These are phyloP conservation scores for Nigrospora oryzae DNA, from an alignment of 2,329 filamentous ascomycete species.

Conservation along the genomic window DNA sequence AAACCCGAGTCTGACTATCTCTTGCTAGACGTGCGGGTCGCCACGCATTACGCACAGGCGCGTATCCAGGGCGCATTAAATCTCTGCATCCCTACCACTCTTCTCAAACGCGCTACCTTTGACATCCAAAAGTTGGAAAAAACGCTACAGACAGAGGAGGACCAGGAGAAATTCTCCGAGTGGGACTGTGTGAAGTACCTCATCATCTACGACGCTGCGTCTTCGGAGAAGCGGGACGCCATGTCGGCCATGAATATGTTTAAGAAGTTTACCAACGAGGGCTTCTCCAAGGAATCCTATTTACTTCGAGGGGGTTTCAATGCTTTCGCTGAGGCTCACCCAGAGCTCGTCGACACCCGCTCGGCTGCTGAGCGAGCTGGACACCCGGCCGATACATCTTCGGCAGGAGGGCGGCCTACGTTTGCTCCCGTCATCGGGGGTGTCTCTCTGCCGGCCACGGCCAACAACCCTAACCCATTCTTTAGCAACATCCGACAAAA, in stretches of 20 bases:
- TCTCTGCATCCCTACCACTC: slow-evolving; percentile 87
- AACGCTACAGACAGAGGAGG: slow-evolving; percentile 67
- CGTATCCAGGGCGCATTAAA: slow-evolving; percentile 78
- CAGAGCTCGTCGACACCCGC: slow-evolving; percentile 51
- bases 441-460: slow-evolving; percentile 66
- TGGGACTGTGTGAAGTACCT: slow-evolving; percentile 73
- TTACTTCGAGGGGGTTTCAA: slow-evolving; percentile 78
- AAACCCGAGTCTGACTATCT: slow-evolving; percentile 40
- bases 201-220: slow-evolving; percentile 78
- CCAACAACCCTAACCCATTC: slow-evolving; percentile 73
- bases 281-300: slow-evolving; percentile 64
- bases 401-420: slow-evolving; percentile 30
- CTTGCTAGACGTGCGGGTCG: slow-evolving; percentile 78
- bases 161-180: slow-evolving; percentile 63
- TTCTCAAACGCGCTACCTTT: slow-evolving; percentile 85
- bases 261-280: slow-evolving; percentile 85
- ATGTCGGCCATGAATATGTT: slow-evolving; percentile 75
- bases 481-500: slow-evolving; percentile 96
- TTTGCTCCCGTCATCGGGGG: slow-evolving; percentile 80
- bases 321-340: slow-evolving; percentile 60
- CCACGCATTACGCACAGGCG: slow-evolving; percentile 69
- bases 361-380: slow-evolving; percentile 42
- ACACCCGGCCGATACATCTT: slow-evolving; percentile 31
- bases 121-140: slow-evolving; percentile 80
- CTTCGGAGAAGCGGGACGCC: slow-evolving; percentile 72